A percentile compares a stretch with the other conserved stretches of the same genome.
These are phyloP conservation scores for Fusarium sp. DNA, from an alignment of 2,329 filamentous ascomycete genomes.

Conservation along the genomic window DNA sequence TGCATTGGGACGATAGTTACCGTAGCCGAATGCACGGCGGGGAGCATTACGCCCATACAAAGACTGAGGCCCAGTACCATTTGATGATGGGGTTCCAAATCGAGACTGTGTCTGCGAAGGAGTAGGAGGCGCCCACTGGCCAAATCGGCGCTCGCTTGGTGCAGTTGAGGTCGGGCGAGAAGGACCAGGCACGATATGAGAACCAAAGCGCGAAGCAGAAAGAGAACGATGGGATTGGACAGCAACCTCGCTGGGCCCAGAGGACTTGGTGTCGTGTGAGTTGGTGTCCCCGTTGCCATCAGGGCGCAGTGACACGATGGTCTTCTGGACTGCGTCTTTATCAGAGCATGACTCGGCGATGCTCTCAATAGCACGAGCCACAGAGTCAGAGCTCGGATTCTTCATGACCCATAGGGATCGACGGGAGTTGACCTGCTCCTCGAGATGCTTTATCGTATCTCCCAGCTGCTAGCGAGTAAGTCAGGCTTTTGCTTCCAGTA, in stretches of 20 bases:
- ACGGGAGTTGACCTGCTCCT: conserved; percentile 53
- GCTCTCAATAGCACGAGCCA: conserved; percentile 51
- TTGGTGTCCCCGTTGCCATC: conserved; percentile 19
- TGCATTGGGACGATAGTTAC: conserved; percentile 50
- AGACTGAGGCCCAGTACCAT: conserved; percentile 15
- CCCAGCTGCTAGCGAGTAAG: conserved; percentile 46
- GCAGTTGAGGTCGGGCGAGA: conserved; percentile 46
- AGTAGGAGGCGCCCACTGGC: conserved; percentile 41
- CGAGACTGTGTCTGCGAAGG: conserved; percentile 36
- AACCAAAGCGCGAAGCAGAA: conserved; percentile 49
- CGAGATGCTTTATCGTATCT: conserved; percentile 50
- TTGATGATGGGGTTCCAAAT: conserved; percentile 24
- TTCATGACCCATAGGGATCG: conserved; percentile 53
- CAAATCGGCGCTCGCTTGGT: conserved; percentile 43
- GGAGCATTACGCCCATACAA: conserved; percentile 40
- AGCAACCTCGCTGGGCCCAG: conserved; percentile 28
- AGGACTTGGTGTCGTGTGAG: conserved; percentile 33
- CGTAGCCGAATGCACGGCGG: conserved; percentile 48
- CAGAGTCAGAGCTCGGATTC: conserved; percentile 48
- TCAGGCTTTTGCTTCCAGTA: not conserved
- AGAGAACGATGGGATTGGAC: conserved; percentile 37
- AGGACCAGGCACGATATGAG: conserved; percentile 47
- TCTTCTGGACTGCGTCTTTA: conserved; percentile 44
- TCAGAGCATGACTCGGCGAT: conserved; percentile 47
- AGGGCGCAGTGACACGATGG: conserved; percentile 46